phyloP scores from a whole-genome alignment of 495 filamentous ascomycete species.

The Neurospora sp. region DNA sequence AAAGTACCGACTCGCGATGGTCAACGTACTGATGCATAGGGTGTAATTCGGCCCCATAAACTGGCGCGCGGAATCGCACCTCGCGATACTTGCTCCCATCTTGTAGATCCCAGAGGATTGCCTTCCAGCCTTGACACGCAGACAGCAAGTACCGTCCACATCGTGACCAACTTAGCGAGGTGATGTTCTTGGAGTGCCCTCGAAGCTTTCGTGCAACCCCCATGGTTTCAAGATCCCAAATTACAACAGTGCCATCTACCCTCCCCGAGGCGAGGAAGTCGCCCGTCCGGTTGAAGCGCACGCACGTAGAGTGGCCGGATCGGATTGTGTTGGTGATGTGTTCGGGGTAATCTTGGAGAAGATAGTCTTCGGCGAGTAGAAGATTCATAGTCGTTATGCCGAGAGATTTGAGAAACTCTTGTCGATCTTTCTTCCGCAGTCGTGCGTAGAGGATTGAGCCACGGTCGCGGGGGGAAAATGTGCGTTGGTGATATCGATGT shows the following conservation, averaged over 20 bases:
- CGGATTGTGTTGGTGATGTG: slow-evolving; percentile 75
- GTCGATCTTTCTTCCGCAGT: slow-evolving; percentile 2
- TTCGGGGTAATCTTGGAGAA: slow-evolving; percentile 93
- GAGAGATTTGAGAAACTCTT: not conserved
- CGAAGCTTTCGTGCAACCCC: slow-evolving; percentile 86
- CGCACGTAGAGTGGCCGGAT: slow-evolving; percentile 51
- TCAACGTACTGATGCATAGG: slow-evolving; percentile 72
- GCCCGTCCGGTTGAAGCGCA: slow-evolving; percentile 89
- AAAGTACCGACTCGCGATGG: not conserved
- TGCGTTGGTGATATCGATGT: not conserved
- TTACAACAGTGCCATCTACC: slow-evolving; percentile 85
- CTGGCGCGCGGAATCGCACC: slow-evolving; percentile 79
- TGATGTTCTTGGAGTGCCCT: slow-evolving; percentile 84
- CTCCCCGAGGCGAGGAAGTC: slow-evolving; percentile 90
- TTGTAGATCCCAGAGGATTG: slow-evolving; percentile 85
- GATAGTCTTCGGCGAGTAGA: slow-evolving; percentile 45
- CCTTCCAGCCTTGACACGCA: slow-evolving; percentile 91
- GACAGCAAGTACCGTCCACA: slow-evolving; percentile 90
- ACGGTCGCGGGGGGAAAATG: not conserved
- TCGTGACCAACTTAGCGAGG: slow-evolving; percentile 87
- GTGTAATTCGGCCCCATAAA: slow-evolving; percentile 92
- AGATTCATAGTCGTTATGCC: slow-evolving; percentile 33
- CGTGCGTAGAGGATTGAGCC: not conserved
- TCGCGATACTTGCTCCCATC: slow-evolving; percentile 48
- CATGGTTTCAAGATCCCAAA: slow-evolving; percentile 96